Evolutionary conservation across 164 flowering plant genomes (phyloP).

Genomic region (Amborella trichopoda): DNA sequence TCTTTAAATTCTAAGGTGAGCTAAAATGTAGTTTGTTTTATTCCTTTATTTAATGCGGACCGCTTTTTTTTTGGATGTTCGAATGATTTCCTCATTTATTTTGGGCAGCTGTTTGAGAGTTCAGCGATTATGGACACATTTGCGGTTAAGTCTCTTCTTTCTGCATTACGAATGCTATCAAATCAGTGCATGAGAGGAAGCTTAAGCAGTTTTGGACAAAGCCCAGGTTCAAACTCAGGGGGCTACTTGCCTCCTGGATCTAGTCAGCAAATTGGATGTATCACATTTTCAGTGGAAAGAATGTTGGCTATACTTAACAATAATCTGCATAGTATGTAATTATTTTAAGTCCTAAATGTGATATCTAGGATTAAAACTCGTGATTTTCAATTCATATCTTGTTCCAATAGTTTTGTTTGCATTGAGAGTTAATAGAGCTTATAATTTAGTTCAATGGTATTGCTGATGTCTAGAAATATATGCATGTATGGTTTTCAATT

Average conservation of each 20-base stretch:
- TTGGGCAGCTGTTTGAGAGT: conserved; percentile 86
- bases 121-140: conserved; percentile 89
- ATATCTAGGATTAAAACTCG: no score
- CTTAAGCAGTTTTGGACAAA: conserved; percentile 39
- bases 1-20: conserved; percentile 89
- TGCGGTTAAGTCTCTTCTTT: conserved; percentile 87
- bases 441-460: no score
- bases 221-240: conserved; percentile 8
- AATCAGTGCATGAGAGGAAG: conserved; percentile 44
- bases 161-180: conserved; percentile 66
- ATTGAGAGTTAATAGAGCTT: no score
- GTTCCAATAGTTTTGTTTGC: no score
- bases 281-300: conserved; percentile 79
- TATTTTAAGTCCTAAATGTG: no score
- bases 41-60: not conserved
- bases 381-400: no score
- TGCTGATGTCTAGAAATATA: no score
- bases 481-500: no score
- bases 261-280: conserved; percentile 65
- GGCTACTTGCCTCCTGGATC: conserved; percentile 6
- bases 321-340: conserved; percentile 82
- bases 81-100: not conserved
- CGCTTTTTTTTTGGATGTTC: not conserved
- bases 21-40: not conserved
- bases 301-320: conserved; percentile 78